Percentiles rank a stretch among this genome's conserved stretches.
These are phyloP conservation scores for Patellifolia procumbens DNA, from an alignment of 179 eudicot species.

Conservation along the genomic window DNA sequence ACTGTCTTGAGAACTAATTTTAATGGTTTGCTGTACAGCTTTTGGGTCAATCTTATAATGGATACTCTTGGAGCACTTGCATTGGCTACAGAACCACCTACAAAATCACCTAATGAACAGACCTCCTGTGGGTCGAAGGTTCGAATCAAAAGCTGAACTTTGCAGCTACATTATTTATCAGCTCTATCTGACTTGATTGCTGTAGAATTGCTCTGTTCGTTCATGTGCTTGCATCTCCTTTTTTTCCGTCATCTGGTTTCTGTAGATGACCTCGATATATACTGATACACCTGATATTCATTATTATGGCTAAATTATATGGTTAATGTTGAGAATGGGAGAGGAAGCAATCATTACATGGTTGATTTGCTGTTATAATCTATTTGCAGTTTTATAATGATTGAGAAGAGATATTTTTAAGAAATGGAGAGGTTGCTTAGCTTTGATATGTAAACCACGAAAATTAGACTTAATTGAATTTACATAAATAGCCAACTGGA, in stretches of 20 bases:
- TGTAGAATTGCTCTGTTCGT: not conserved
- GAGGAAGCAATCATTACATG: not conserved
- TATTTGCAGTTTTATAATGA: not conserved
- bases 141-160: slow-evolving; percentile 22
- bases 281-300: not conserved
- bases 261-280: not conserved
- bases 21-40: slow-evolving; percentile 45
- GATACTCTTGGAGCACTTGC: slow-evolving; percentile 98
- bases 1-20: slow-evolving; percentile 14
- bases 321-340: not conserved
- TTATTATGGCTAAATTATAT: not conserved
- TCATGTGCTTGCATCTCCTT: not conserved
- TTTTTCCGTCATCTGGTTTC: not conserved
- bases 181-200: not conserved
- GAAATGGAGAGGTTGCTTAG: not conserved
- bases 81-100: slow-evolving; percentile 96
- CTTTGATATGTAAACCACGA: not conserved
- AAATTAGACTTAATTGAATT: not conserved
- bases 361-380: not conserved
- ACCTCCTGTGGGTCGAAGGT: slow-evolving; percentile 96
- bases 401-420: not conserved
- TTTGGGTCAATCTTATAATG: slow-evolving; percentile 97
- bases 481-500: not conserved
- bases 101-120: slow-evolving; percentile 86
- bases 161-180: not conserved